Evolutionary conservation across 768 basidiomycete genomes (phyloP), one percentile per base, ranked within the genome.

Genomic region (Mycena rosella): DNA sequence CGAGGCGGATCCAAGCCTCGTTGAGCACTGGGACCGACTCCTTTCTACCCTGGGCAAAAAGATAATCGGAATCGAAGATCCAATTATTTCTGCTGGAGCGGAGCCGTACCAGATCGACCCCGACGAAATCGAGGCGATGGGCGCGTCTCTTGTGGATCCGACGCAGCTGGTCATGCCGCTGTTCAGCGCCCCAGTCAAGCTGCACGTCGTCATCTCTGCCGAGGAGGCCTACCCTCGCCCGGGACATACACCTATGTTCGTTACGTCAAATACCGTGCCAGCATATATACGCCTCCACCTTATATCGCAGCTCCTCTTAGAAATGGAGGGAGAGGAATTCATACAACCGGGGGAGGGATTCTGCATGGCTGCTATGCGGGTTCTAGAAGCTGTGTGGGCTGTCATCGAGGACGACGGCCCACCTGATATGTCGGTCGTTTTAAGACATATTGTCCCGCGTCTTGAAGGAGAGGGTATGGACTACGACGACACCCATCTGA

Each of bases 271-370:
- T 0, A 85, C 87, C 1, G 82, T 91, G 5, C 87, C 96, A 0
- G 86, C 94, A 1, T 97, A 97, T 77, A 82, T 96, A 61, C 89
- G 94, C 24, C 86, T 97, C 5, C 90, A 96, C 74, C 85, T 98
- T n/a, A 84, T 94, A 36, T 86, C 89, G 5, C 81, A 81, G 27
- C 80, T 96, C 22, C 81, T 96, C n/a, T 59, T 76, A 7, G 86
- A 84, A 13, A 85, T 92, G 77, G 79, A 86, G 57, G 78, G 78
- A 8, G 83, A 82, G 3, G 82, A 85, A 24, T 87, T 93, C 44
- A 75, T 89, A n/a, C 87, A 90, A 63, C 76, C 83, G 0, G 91
- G 88, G 0, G 90, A 93, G 74, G 90, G 92, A 2, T 89, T 96
- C 63, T 85, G 91, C 53, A 90, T 93, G 78, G 87, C 88, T 15